Evolutionary conservation across 495 filamentous ascomycete species (phyloP).

Genomic region (Aspergillus wentii): DNA sequence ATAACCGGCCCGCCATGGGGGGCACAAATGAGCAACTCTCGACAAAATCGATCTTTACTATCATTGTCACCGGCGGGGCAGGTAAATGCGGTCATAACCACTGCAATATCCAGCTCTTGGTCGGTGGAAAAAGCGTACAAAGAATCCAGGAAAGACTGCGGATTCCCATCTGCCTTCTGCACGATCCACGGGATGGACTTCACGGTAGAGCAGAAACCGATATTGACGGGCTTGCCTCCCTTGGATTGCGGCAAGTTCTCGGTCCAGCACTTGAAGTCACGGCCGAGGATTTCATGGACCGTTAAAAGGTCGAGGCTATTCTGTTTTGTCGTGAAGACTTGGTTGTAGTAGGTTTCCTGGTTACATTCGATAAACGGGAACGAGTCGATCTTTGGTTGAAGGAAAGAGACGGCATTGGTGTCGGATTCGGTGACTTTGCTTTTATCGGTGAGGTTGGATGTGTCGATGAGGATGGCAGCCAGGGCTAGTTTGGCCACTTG

Average conservation of each 20-base stretch:
- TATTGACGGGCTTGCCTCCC: slow-evolving; percentile 26
- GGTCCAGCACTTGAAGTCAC: slow-evolving; percentile 91
- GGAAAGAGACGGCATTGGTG: slow-evolving; percentile 55
- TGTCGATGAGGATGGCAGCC: slow-evolving; percentile 81
- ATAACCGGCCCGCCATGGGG: slow-evolving; percentile 33
- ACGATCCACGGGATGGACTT: slow-evolving; percentile 61
- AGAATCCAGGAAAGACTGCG: slow-evolving; percentile 40
- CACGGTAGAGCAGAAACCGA: slow-evolving; percentile 75
- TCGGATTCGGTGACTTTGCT: slow-evolving; percentile 75
- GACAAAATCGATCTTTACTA: slow-evolving; percentile 45
- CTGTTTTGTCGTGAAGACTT: slow-evolving; percentile 63
- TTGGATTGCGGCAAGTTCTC: slow-evolving; percentile 41
- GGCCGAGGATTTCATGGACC: slow-evolving; percentile 70
- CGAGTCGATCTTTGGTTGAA: slow-evolving; percentile 40
- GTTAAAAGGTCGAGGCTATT: slow-evolving; percentile 60
- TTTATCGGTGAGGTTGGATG: slow-evolving; percentile 61
- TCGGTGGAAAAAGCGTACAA: slow-evolving; percentile 51
- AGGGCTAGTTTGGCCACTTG: slow-evolving; percentile 74
- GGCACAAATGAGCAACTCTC: slow-evolving; percentile 73
- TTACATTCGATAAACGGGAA: slow-evolving; percentile 30
- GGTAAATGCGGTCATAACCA: slow-evolving; percentile 71
- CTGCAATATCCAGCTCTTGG: slow-evolving; percentile 57
- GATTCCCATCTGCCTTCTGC: slow-evolving; percentile 43
- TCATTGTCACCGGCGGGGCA: slow-evolving; percentile 25
- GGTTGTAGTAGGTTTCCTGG: slow-evolving; percentile 53